Base-by-base conservation (phyloP, 768 basidiomycete species). In the Serendipita indica region DNA sequence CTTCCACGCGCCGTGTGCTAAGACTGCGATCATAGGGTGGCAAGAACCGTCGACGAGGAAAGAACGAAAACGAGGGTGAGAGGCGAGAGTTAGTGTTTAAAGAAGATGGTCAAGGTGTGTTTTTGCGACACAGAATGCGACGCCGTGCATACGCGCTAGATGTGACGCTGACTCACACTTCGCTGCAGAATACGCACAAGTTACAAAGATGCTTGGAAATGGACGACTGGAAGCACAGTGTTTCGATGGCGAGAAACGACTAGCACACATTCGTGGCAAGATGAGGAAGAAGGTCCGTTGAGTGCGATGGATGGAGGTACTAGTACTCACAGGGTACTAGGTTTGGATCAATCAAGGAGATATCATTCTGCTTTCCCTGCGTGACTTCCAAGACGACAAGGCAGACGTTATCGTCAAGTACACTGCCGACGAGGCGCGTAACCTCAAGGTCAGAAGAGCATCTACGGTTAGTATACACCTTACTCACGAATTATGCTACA, bases 281-380 rank as follows among this genome's bases (percentile, higher is more conserved):
- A 93, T 99, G 94, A 75, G 96, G 65, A 99, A 98, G 75, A 99
- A 99, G 86, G 94, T 86, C 64, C 62, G 80, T 71, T n/a, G n/a
- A 1, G 22, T 43, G 18, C 3, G 22, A 4, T 7, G 22, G 16
- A 20, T 54, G n/a, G 25, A 3, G 13, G 3, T 33, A 5, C 33
- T 28, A 16, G 3, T 5, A 20, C 34, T 43, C 37, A 10, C 12
- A 16, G n/a, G 7, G 25, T n/a, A 25, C 43, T 54, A 97, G 93
- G 92, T 98, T 67, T 98, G 94, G 94, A 98, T 98, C 69, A 96
- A 94, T 69, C 90, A 96, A 66, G 94, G 94, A 67, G 94, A 97
- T 68, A 97, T 97, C 67, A 82, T 98, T 57, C 75, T 97, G 41
- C 75, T 98, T 18, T 97, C 92, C 28, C 77, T 99, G 52, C 89